Base-by-base conservation (phyloP, 306 rosid species). In the Quercus variabilis region DNA sequence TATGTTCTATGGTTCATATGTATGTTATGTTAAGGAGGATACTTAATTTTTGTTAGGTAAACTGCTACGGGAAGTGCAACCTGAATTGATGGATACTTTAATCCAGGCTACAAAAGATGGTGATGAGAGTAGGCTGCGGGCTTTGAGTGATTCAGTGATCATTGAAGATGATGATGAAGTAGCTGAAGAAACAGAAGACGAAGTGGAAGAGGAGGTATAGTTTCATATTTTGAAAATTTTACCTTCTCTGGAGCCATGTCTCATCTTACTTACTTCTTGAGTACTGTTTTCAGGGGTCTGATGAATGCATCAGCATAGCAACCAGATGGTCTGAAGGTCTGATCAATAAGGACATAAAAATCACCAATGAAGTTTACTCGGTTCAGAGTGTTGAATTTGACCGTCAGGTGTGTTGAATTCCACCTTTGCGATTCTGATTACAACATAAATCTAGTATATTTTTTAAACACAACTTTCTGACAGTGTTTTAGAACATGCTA, bases 361-460 rank as follows among this genome's bases (percentile, higher is more conserved):
- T 93, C 82, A 91, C 88, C 79, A 91, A 88, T 38, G 97, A 91
- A 88, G 88, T 96, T 75, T 96, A 91, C 85, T 96, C 99, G 58
- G 21, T 93, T 59, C 92, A 80, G 13, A 87, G 64, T 78, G 96
- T 91, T 82, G 98, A 91, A 57, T 96, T 90, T 88, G 94, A 96
- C 62, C 94, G 97, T 14, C 98, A 96, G 93, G 99, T 96, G 74
- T 79, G 79, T 82, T 35, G 17, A n/a, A 21, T 25, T 71, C 58
- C 41, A 23, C 38, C 20, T 13, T 23, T 6, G 58, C 19, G 54
- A 58, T 55, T 68, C 71, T 76, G 31, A 49, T n/a, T 30, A 62
- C 57, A 20, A 4, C 31, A 43, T 73, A 65, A 62, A 54, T 71
- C 25, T 17, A 20, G 28, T 69, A 71, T 15, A 33, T 19, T 10